These are phyloP conservation scores for Debaryomycetaceae sp. DNA, from an alignment of 1,139 yeast species.

Conservation along the genomic window DNA sequence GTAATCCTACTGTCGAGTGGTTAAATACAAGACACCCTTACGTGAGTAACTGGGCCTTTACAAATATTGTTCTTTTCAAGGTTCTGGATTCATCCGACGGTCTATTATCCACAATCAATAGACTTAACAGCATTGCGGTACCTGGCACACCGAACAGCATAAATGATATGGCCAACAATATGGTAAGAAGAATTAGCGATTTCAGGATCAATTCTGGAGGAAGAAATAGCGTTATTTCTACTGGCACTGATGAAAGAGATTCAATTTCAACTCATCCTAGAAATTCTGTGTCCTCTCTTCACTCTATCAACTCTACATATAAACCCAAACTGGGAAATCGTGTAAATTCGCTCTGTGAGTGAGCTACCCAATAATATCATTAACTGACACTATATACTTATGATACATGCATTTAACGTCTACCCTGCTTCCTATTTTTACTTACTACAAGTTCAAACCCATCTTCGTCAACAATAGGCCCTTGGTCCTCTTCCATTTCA, in stretches of 20 bases:
- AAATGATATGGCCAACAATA: slow-evolving; percentile 50
- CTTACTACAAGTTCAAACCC: slow-evolving; percentile 87
- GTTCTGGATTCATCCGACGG: slow-evolving; percentile 42
- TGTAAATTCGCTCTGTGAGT: slow-evolving; percentile 35
- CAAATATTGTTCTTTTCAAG: slow-evolving; percentile 59
- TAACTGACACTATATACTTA: slow-evolving; percentile 1
- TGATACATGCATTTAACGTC: slow-evolving; percentile 3
- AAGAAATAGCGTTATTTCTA: slow-evolving; percentile 20
- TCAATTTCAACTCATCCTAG: slow-evolving; percentile 22
- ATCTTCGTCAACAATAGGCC: slow-evolving; percentile 84
- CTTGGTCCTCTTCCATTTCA: slow-evolving; percentile 39
- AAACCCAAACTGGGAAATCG: slow-evolving; percentile 40
- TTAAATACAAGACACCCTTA: slow-evolving; percentile 26
- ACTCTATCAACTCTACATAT: slow-evolving; percentile 41
- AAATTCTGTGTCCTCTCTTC: slow-evolving; percentile 38
- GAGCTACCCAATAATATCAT: too few species aligned
- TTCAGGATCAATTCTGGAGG: slow-evolving; percentile 31
- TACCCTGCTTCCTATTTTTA: slow-evolving; percentile 46
- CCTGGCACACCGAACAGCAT: slow-evolving; percentile 42
- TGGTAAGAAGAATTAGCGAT: slow-evolving; percentile 49
- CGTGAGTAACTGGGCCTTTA: slow-evolving; percentile 60
- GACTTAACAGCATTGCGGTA: slow-evolving; percentile 16
- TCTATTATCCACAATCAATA: slow-evolving; percentile 34
- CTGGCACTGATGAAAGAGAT: slow-evolving; percentile 18
- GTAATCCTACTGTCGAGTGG: slow-evolving; percentile 13